Evolutionary conservation across 768 basidiomycete genomes (phyloP).

Genomic region (Austroboletus eburneus): DNA sequence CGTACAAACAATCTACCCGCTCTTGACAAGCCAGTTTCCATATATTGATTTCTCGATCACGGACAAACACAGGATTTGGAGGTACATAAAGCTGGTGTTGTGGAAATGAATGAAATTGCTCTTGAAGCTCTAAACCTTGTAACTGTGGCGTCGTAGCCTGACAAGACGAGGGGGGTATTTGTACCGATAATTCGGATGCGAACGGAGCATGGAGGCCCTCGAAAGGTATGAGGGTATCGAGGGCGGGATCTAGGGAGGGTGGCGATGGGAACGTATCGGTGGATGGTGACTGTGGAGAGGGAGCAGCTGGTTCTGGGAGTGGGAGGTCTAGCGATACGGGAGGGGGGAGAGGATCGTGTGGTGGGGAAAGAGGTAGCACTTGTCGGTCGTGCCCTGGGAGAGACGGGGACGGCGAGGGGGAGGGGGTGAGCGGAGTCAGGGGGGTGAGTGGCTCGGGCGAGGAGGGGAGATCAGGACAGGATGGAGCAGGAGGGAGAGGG

Average conservation of each 20-base stretch:
- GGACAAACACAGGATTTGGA: conserved; percentile 25
- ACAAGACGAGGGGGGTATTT: conserved; percentile 10
- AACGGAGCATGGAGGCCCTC: conserved; percentile 19
- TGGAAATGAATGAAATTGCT: conserved; percentile 23
- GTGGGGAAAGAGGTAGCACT: neutral
- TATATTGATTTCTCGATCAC: conserved; percentile 33
- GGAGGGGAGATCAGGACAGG: too few relatives aligned
- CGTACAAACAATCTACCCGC: conserved; percentile 32
- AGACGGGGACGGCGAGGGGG: conserved; percentile 19
- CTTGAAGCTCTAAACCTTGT: conserved; percentile 21
- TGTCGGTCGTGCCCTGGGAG: conserved; percentile 27
- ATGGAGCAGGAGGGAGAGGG: too few relatives aligned
- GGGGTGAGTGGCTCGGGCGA: conserved; percentile 19
- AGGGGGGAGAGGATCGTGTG: conserved; percentile 6
- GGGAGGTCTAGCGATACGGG: conserved; percentile 4
- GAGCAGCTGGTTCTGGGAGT: neutral
- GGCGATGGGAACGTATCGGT: conserved; percentile 3
- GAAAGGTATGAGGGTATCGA: conserved; percentile 28
- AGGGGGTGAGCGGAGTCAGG: conserved; percentile 20
- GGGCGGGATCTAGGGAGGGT: conserved; percentile 14
- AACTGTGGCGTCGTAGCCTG: conserved; percentile 10
- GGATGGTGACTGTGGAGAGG: too few relatives aligned
- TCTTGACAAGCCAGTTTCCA: conserved; percentile 35
- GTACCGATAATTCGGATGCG: conserved; percentile 16
- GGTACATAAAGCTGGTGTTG: conserved; percentile 26